Evolutionary conservation across 495 filamentous ascomycete genomes (phyloP), one percentile per base, ranked within the genome.

Genomic region (Penicillium odoratum): DNA sequence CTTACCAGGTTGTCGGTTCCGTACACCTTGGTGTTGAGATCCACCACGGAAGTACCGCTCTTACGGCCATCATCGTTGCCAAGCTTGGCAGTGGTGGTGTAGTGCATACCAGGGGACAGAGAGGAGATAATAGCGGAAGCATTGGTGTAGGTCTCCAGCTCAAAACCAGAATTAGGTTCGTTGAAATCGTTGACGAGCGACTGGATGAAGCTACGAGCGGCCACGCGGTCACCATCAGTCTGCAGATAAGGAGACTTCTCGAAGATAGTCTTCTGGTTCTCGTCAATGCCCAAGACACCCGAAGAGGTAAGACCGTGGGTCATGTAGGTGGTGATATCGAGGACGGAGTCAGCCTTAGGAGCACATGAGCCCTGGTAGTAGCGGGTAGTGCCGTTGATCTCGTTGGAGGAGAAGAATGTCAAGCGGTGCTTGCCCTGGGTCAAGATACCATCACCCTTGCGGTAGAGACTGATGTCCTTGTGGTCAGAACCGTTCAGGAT

Each of bases 11-110:
- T 90, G 62, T 87, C 82, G 8, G 81, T 88, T 53, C 88, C 88
- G 52, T 87, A 91, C 49, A 90, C 87, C 69, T 83, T 81, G 52
- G 85, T 80, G 76, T 89, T 81, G 40, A 77, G 71, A 59, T 91
- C 87, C n/a, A 91, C 87, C 29, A 91, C 88, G 10, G 82, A 74
- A n/a, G 83, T 81, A 48, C 87, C 87, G 26, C 75, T 75, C 57
- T 76, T 73, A 26, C 85, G 81, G 25, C 88, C 88, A 62, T 88
- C 85, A 66, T 90, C 85, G 28, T 71, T 69, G 44, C 88, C 88
- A 57, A 91, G 75, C 78, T 88, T 89, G 44, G 75, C 72, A 33
- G 77, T 81, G 30, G 80, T 81, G 59, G 88, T 79, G 86, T 88
- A 91, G 78, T 91, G 89, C 70, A 88, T 90, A 57, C 87, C 74